Conservation (phyloP, 495 filamentous ascomycete species). For the Umbilicaria muhlenbergii region DNA sequence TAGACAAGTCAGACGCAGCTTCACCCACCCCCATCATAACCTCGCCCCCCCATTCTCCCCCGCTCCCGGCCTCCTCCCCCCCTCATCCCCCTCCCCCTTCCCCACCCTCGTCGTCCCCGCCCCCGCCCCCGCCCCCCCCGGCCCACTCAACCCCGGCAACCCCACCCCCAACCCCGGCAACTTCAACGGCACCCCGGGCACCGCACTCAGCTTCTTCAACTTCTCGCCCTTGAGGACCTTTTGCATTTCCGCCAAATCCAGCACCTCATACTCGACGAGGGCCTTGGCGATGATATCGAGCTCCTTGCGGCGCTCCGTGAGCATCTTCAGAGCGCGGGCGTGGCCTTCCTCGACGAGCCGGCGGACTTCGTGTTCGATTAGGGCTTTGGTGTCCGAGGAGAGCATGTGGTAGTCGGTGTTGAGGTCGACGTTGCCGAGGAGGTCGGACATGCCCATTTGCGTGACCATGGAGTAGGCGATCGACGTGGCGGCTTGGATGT, state of each 20-base stretch:
- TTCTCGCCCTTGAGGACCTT: constrained; percentile 76
- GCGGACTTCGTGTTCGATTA: constrained; percentile 77
- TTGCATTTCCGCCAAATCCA: constrained; percentile 76
- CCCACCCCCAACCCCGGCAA: constrained; percentile 25
- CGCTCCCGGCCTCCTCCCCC: background rate
- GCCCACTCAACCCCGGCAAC: constrained; percentile 2
- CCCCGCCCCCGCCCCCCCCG: background rate
- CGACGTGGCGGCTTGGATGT: constrained; percentile 65
- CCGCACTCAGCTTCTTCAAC: constrained; percentile 40
- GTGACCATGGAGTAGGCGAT: constrained; percentile 78
- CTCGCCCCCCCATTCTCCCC: background rate
- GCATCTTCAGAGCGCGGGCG: constrained; percentile 52
- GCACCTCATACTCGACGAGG: constrained; percentile 83
- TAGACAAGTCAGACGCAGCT: too few species aligned
- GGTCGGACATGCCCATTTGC: constrained; percentile 71
- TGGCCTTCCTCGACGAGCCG: constrained; percentile 70
- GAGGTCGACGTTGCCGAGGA: constrained; percentile 81
- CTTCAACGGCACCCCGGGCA: constrained; percentile 34
- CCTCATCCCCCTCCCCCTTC: background rate
- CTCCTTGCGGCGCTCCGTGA: constrained; percentile 58
- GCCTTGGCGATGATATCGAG: constrained; percentile 77
- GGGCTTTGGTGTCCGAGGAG: constrained; percentile 66
- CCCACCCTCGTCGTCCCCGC: background rate
- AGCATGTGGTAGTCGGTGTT: constrained; percentile 60
- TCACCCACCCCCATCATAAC: background rate